Evolutionary conservation across 2,329 filamentous ascomycete species (phyloP), one percentile per base, ranked within the genome.

Genomic region (Clarireedia monteithiana): DNA sequence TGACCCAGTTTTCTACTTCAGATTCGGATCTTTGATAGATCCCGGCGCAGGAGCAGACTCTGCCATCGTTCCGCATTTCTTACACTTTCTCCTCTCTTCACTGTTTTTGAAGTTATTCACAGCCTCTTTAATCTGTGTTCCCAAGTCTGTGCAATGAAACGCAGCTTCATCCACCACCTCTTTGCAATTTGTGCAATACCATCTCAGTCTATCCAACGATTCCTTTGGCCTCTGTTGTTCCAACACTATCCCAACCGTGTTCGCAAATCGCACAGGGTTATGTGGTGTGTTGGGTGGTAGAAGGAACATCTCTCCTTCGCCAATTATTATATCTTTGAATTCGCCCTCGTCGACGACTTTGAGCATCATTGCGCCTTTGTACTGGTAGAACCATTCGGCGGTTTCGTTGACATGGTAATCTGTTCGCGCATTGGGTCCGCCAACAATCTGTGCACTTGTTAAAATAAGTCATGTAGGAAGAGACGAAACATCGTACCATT

Each of bases 381-480:
- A 84, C 73, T 97, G 92, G 79, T 94, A 97, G 83, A 97, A 99
- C 86, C 91, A 97, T 73, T 97, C 94, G 12, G 94, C 85, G 0
- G 92, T 97, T 66, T 84, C 77, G 78, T 97, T 97, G 81, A 97
- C 92, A 79, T 97, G 94, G 78, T 96, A 99, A 78, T 97, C 94
- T 55, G 91, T 96, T 62, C 94, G 85, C 59, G 89, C 89, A 72
- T 97, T 97, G 67, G 94, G 94, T 12, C 94, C 94, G 69, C 94
- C 94, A 60, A 99, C 91, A 66, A 96, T 91, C 87, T 84, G 62
- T 9, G n/a, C 4, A 39, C 17, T 23, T 34, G 10, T 48, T 56
- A 46, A 44, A 30, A 30, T 24, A 59, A 55, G 50, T 42, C 12
- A 24, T 10, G 3, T 9, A 38, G 17, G 17, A 36, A 42, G 39